Base-by-base conservation (phyloP, 2,329 filamentous ascomycete species). In the Pseudogymnoascus sp. region DNA sequence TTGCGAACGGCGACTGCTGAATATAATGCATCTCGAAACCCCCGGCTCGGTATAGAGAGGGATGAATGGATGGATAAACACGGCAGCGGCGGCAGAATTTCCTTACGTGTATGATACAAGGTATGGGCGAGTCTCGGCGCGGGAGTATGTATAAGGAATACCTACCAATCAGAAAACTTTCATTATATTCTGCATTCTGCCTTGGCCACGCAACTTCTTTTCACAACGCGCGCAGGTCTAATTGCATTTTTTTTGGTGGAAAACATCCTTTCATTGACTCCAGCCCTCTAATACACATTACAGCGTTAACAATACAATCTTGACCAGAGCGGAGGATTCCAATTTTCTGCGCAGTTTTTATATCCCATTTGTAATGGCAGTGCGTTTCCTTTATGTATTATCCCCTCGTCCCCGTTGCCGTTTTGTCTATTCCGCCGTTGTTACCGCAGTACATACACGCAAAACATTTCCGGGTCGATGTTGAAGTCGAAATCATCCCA, bases 131-230 rank as follows among this genome's bases (percentile, higher is more conserved):
- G n/a, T 33, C 28, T 33, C 50, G 50, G 28, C 50, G 28, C n/a
- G n/a, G 28, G 50, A 56, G 28, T 56, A 56, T 56, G 25, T 56
- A 56, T 56, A 56, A 56, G 50, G 50, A 33, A 56, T 33, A 56
- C 50, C 50, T 56, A 56, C 1, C 50, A 56, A 33, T 56, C 50
- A 56, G n/a, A 56, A 50, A 28, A 31, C n/a, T 56, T 56, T 56
- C n/a, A 18, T 21, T 56, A 5, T n/a, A 33, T 33, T 31, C 50
- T 56, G 16, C 28, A 21, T 33, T 31, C 50, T 56, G 10, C 50
- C 50, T 53, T 53, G 23, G 6, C 14, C n/a, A 31, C 14, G 3
- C 50, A 33, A 56, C 28, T 4, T 33, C 28, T 21, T 21, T 18
- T 18, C 50, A 33, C 50, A 33, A 56, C 28, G n/a, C 25, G 50